Base-by-base conservation (phyloP, 73 alveolate genomes). In the Tetrahymena thermophila region DNA sequence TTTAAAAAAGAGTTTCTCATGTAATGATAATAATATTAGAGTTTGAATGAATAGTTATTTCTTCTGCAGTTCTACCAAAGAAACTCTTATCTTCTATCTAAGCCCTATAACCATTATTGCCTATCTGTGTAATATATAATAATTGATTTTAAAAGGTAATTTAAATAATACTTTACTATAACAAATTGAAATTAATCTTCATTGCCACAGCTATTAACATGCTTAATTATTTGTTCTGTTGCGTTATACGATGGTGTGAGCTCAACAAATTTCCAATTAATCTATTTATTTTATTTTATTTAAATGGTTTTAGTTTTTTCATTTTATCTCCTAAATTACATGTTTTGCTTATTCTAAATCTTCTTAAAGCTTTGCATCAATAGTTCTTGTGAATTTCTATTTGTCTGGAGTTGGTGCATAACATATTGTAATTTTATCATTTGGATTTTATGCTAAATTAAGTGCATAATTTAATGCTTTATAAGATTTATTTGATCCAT, bases 401-500 rank as follows among this genome's bases (percentile, higher is more conserved):
- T 71, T 85, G 25, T 95, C 97, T 21, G 95, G 95, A 56, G 97
- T 95, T 2, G 97, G 97, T 16, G 97, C 97, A 95, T 85, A 95
- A 13, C 94, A 42, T 21, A 95, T 95, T 93, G 84, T 43, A 15
- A 95, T 85, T 35, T 93, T 89, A 89, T 95, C 97, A 35, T 94
- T 93, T 9, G 55, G 85, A 89, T 95, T 94, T 85, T 55, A 85
- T 9, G 97, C 44, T 7, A 95, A 89, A 6, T 93, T 44, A 35
- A 95, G 15, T 21, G 95, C 95, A 95, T 55, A 43, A 25, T 95
- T 93, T 56, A 95, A 89, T 10, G 97, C 71, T 50, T 95, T 85
- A 85, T 95, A 95, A 15, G 97, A 95, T 55, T 95, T 95, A 85
- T 95, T 95, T 25, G 97, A 95, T 23, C 97, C 97, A 95, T 95